These are phyloP conservation scores for Starmerella floricola DNA, from an alignment of 805 yeast species.

Conservation along the genomic window DNA sequence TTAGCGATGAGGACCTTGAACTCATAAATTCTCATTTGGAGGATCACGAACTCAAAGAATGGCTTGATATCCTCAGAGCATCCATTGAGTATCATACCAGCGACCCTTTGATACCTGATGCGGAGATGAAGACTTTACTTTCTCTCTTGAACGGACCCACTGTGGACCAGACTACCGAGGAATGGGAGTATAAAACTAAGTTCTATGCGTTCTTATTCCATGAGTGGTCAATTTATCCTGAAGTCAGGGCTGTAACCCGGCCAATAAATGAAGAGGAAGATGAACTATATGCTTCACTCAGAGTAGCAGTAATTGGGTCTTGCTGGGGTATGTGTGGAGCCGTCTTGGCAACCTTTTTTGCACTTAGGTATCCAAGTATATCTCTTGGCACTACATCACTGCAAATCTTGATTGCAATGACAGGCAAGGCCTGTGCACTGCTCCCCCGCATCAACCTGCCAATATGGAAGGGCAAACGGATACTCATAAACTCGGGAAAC, in stretches of 20 bases:
- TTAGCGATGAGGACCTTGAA: conserved; percentile 13
- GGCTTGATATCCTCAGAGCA: conserved; percentile 32
- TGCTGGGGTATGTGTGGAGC: conserved; percentile 32
- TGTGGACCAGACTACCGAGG: conserved; percentile 15
- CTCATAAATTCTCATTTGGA: conserved; percentile 12
- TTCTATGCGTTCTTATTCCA: conserved; percentile 35
- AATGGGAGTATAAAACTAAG: conserved; percentile 16
- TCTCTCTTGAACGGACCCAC: conserved; percentile 28
- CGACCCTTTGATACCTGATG: conserved; percentile 39
- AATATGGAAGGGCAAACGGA: conserved; percentile 3
- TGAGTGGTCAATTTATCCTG: conserved; percentile 47
- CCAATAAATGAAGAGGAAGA: conserved; percentile 38
- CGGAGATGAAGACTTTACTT: conserved; percentile 30
- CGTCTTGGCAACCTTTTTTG: conserved; percentile 46
- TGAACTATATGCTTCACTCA: conserved; percentile 34
- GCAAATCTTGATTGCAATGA: conserved; percentile 48
- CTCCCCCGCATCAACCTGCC: conserved; percentile 11
- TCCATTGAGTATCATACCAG: conserved; percentile 34
- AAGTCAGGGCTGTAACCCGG: conserved; percentile 45
- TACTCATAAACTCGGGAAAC: conserved; percentile 39
- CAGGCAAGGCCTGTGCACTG: conserved; percentile 37
- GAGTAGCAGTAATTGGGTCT: no score
- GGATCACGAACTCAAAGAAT: conserved; percentile 30
- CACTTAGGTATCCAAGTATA: conserved; percentile 46
- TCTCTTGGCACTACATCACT: conserved; percentile 40